phyloP scores from a whole-genome alignment of 2,329 filamentous ascomycete species.

The Alternaria triticimaculans region DNA sequence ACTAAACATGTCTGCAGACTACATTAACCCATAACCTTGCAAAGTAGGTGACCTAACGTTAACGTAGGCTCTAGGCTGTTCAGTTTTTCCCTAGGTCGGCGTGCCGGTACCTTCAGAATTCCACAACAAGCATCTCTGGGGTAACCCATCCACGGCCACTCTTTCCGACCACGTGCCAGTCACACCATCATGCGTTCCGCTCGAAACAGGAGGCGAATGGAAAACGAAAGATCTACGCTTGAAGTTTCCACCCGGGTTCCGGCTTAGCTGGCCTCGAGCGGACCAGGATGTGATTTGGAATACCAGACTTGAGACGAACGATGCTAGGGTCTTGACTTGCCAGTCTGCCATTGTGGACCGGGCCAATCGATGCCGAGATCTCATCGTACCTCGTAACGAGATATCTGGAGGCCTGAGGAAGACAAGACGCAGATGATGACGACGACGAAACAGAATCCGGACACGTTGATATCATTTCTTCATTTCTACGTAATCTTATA shows the following conservation, averaged over 20 bases:
- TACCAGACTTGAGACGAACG: background rate
- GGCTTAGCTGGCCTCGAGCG: background rate
- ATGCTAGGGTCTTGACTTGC: background rate
- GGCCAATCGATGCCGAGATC: background rate
- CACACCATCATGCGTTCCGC: background rate
- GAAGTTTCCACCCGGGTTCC: background rate
- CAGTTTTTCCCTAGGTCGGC: too few species aligned
- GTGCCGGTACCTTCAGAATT: too few species aligned
- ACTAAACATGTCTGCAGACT: too few species aligned
- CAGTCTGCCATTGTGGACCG: background rate
- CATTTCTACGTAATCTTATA: background rate
- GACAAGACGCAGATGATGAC: background rate
- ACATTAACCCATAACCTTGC: too few species aligned
- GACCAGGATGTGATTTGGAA: background rate
- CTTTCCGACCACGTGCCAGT: background rate
- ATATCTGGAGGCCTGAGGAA: background rate
- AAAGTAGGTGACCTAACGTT: too few species aligned
- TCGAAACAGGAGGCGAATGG: background rate
- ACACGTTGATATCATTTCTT: background rate
- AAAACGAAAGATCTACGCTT: background rate
- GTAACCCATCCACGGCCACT: background rate
- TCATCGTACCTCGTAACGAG: background rate
- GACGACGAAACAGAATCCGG: background rate
- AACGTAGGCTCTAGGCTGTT: too few species aligned
- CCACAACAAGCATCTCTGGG: background rate